Evolutionary conservation across 116 monocot genomes (phyloP).

Genomic region (Papilionanthe hybrid): DNA sequence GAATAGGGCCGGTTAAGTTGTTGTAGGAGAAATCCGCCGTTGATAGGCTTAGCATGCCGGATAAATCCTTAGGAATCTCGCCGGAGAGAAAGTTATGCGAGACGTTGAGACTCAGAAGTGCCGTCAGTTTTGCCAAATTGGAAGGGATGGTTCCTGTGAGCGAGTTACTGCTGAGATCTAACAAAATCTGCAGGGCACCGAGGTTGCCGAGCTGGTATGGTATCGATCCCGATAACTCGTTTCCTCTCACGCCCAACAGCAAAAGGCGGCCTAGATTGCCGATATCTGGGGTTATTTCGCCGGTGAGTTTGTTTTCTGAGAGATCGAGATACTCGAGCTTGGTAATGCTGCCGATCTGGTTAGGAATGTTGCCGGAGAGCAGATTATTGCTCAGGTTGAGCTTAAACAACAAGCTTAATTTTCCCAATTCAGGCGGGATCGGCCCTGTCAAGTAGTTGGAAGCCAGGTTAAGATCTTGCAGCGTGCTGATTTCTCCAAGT

Average conservation of each 20-base stretch:
- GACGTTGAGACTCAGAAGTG: constrained; percentile 53
- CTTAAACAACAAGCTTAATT: constrained; percentile 34
- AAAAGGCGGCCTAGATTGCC: constrained; percentile 45
- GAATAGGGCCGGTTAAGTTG: constrained; percentile 56
- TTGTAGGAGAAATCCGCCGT: constrained; percentile 75
- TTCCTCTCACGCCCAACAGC: constrained; percentile 45
- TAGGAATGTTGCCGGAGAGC: constrained; percentile 47
- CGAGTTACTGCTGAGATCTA: constrained; percentile 70
- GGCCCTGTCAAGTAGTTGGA: constrained; percentile 56
- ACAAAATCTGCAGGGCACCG: constrained; percentile 29
- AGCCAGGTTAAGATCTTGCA: constrained; percentile 53
- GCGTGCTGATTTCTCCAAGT: constrained; percentile 36
- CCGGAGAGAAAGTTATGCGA: constrained; percentile 70
- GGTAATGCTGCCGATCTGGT: constrained; percentile 14
- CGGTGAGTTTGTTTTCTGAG: constrained; percentile 56
- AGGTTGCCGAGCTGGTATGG: constrained; percentile 63
- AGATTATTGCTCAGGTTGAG: constrained; percentile 60
- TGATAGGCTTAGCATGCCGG: constrained; percentile 45
- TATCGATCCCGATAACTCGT: constrained; percentile 54
- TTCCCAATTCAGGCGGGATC: constrained; percentile 47
- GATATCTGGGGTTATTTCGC: constrained; percentile 37
- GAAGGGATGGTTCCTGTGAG: constrained; percentile 61
- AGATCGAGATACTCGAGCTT: constrained; percentile 42
- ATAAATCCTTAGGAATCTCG: constrained; percentile 45
- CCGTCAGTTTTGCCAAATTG: constrained; percentile 49